Evolutionary conservation across 306 rosid species (phyloP).

Genomic region (Vigna trinervia): DNA sequence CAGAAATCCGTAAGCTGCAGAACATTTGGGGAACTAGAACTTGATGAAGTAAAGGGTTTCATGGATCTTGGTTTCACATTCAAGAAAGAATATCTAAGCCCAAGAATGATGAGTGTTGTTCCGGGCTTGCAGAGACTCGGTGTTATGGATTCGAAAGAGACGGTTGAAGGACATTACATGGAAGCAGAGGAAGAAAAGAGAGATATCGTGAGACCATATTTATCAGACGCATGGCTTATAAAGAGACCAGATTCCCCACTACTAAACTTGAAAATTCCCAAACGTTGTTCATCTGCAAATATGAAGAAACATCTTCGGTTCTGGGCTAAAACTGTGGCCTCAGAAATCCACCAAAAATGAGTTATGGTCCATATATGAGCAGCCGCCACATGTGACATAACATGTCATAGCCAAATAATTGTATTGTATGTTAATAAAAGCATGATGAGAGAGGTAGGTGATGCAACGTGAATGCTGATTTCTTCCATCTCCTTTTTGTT

Average conservation of each 20-base stretch:
- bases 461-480: not conserved
- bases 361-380: not conserved
- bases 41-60: conserved; percentile 88
- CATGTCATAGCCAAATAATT: not conserved
- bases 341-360: conserved; percentile 62
- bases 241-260: conserved; percentile 70
- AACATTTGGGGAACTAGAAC: conserved; percentile 74
- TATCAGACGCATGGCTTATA: conserved; percentile 90
- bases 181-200: conserved; percentile 49
- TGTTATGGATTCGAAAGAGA: conserved; percentile 18
- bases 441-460: not conserved
- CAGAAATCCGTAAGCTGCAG: conserved; percentile 71
- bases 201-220: conserved; percentile 66
- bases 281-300: conserved; percentile 55
- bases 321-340: conserved; percentile 87
- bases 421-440: conserved; percentile 29
- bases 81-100: conserved; percentile 60
- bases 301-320: conserved; percentile 78
- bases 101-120: conserved; percentile 68
- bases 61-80: conserved; percentile 84
- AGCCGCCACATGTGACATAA: not conserved
- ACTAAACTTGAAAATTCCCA: conserved; percentile 61
- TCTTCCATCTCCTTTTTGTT: conserved; percentile 11
- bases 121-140: conserved; percentile 80
- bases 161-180: not conserved